phyloP scores from a whole-genome alignment of 345 rosid species.

The Populus tremula region DNA sequence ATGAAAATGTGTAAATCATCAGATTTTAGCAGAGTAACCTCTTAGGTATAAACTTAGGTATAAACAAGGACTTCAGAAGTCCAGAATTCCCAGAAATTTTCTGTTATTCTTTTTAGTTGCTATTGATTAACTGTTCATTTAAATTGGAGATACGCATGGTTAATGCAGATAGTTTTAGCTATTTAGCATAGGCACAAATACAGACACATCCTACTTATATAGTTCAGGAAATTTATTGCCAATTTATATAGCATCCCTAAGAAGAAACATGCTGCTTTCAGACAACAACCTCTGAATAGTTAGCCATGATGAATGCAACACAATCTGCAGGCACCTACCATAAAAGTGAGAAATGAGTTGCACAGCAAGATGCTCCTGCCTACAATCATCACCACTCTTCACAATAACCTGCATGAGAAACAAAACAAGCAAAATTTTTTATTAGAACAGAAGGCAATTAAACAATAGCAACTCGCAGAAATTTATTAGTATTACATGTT shows the following conservation, averaged over 20 bases:
- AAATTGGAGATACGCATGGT: not conserved
- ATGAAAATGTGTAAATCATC: not conserved
- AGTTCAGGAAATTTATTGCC: not conserved
- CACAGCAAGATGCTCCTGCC: conserved; percentile 99
- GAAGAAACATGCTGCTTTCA: not conserved
- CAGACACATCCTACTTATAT: not conserved
- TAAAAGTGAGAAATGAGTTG: conserved; percentile 97
- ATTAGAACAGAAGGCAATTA: not conserved
- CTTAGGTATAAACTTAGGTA: no score
- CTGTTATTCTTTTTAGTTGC: not conserved
- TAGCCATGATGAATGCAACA: not conserved
- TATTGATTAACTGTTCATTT: not conserved
- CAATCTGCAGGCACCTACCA: conserved; percentile 45
- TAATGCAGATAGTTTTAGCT: not conserved
- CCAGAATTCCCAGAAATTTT: not conserved
- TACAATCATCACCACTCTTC: conserved; percentile 97
- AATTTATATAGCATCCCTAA: not conserved
- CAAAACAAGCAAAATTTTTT: conserved; percentile 6
- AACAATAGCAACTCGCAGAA: conserved; percentile 4
- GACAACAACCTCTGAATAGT: not conserved
- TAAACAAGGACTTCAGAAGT: not conserved
- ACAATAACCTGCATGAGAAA: conserved; percentile 66
- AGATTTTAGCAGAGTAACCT: not conserved
- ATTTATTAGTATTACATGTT: conserved; percentile 10
- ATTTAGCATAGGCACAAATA: not conserved